phyloP scores from a whole-genome alignment of 257 asterid species.

The Jacaranda copaia region DNA sequence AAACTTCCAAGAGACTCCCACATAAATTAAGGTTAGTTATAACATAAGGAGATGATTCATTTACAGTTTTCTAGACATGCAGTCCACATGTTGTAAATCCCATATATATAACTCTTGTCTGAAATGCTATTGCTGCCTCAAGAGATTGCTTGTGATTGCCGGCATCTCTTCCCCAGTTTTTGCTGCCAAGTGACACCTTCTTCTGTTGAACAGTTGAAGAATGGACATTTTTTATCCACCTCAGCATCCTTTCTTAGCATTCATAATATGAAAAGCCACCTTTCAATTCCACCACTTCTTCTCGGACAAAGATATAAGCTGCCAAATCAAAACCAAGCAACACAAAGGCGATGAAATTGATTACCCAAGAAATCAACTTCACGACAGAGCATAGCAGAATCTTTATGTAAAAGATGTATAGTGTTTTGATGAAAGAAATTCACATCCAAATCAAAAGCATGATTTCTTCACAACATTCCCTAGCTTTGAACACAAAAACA shows the following conservation, averaged over 20 bases:
- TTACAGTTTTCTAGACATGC: constrained; percentile 11
- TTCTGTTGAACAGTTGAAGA: too few relatives aligned
- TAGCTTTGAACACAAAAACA: neutral
- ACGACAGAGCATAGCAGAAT: too few relatives aligned
- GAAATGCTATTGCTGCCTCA: too few relatives aligned
- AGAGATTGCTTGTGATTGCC: neutral
- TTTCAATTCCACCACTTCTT: constrained; percentile 49
- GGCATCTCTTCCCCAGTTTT: constrained; percentile 7
- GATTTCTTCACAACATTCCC: neutral
- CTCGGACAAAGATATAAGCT: constrained; percentile 61
- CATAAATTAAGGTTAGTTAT: neutral
- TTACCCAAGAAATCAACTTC: neutral
- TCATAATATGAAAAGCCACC: constrained; percentile 8
- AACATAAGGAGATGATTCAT: constrained; percentile 3
- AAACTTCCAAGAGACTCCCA: neutral
- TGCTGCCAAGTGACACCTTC: too few relatives aligned
- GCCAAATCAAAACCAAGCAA: constrained; percentile 30
- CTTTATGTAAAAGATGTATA: neutral
- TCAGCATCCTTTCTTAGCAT: too few relatives aligned
- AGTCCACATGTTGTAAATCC: neutral
- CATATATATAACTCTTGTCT: constrained; percentile 4
- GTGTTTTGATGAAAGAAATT: neutral
- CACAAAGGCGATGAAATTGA: neutral
- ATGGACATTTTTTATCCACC: too few relatives aligned
- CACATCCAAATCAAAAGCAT: neutral